Percentiles rank a stretch among this genome's conserved stretches.
These are phyloP conservation scores for Racocetra persica DNA, from an alignment of 371 early-diverging fungal species.

Conservation along the genomic window DNA sequence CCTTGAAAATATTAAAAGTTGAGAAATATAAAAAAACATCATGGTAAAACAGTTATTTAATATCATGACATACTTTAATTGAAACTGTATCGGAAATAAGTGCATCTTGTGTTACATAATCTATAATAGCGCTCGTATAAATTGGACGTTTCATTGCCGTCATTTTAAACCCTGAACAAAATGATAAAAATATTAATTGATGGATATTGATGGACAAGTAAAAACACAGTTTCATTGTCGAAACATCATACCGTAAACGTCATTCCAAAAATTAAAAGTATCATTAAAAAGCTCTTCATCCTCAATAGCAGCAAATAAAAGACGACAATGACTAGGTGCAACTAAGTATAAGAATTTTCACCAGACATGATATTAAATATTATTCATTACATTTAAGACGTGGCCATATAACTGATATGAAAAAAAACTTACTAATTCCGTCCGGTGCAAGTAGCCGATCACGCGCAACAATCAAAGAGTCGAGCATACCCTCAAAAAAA, in stretches of 20 bases:
- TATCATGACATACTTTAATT: slow-evolving; percentile 29
- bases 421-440: slow-evolving; percentile 59
- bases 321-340: slow-evolving; percentile 82
- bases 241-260: slow-evolving; percentile 71
- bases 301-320: slow-evolving; percentile 77
- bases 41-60: not conserved
- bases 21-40: slow-evolving; percentile 31
- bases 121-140: slow-evolving; percentile 63
- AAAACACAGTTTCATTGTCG: not conserved
- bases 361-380: slow-evolving; percentile 41
- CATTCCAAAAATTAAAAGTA: slow-evolving; percentile 84
- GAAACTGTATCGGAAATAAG: slow-evolving; percentile 65
- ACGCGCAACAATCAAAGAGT: slow-evolving; percentile 86
- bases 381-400: not conserved
- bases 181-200: not conserved
- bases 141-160: slow-evolving; percentile 77
- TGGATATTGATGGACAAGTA: not conserved
- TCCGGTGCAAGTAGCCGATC: slow-evolving; percentile 79
- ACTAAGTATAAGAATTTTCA: slow-evolving; percentile 46
- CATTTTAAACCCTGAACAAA: slow-evolving; percentile 72
- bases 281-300: slow-evolving; percentile 83
- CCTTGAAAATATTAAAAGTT: slow-evolving; percentile 54
- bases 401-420: not conserved
- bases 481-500: slow-evolving; percentile 90
- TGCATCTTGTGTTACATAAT: slow-evolving; percentile 73